Base-by-base conservation (phyloP, 2,329 filamentous ascomycete species). In the Chlorencoelia australis region DNA sequence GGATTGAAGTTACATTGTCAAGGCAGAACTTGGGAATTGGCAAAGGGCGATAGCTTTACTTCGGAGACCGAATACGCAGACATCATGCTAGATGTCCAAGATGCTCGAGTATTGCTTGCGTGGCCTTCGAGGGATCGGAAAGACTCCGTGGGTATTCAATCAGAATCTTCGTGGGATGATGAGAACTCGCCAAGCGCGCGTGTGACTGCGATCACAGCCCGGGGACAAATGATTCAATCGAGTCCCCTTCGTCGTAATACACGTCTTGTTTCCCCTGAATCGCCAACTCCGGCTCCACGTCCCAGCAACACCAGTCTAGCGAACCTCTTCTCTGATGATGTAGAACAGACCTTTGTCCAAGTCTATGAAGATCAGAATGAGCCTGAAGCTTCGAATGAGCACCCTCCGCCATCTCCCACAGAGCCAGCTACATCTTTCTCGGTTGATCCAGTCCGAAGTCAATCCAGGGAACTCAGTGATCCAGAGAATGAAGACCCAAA, bases 71-170 rank as follows among this genome's bases (percentile, higher is more conserved):
- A 88, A 55, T 76, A 79, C 47, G 79, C 79, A 13, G 87, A 94
- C 53, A 87, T 98, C 58, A 93, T 98, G 77, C 66, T 98, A 45
- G 88, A 96, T 58, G 87, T 96, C 27, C 86, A 94, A 53, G 88
- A 94, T 56, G 80, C 87, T 36, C 82, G 91, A 45, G 86, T 96
- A 29, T 70, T 94, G 59, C 67, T 98, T 44, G 76, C 80, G 55
- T 96, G 91, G 89, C 91, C 91, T 29, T 74, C 63, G 60, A 68
- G 56, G 62, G 72, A 64, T 59, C 44, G 45, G 27, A 50, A 50
- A 28, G 66, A 55, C 59, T 70, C 61, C 48, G 60, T 55, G 40
- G 53, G 61, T 33, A 39, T 38, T 15, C 39, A 39, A 22, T 43
- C 52, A 7, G 78, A 84, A 47, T 78, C 75, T n/a, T 75, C 70